These are phyloP conservation scores for Fusarium hainanense DNA, from an alignment of 2,329 filamentous ascomycete species.

Conservation along the genomic window DNA sequence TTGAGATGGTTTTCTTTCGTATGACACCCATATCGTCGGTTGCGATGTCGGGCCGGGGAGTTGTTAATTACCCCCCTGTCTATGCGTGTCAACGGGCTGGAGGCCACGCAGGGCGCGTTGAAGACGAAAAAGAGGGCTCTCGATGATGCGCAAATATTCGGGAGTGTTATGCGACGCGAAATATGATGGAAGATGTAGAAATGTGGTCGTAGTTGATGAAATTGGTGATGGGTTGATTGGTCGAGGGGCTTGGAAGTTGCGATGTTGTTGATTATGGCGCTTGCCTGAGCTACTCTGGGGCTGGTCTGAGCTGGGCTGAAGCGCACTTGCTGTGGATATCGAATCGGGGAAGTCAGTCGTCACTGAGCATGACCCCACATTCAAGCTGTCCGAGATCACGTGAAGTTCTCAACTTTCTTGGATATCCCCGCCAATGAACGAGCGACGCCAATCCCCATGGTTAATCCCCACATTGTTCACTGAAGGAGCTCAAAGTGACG, in stretches of 20 bases:
- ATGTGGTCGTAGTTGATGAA: conserved; percentile 46
- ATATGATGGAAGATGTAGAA: conserved; percentile 47
- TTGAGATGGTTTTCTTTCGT: conserved; percentile 90
- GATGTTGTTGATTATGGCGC: conserved; percentile 44
- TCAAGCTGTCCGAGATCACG: conserved; percentile 3
- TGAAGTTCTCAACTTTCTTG: background rate
- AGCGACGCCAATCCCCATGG: conserved; percentile 8
- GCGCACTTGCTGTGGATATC: conserved; percentile 20
- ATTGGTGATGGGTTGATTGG: conserved; percentile 36
- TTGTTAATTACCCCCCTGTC: conserved; percentile 44
- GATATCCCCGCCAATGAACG: conserved; percentile 10
- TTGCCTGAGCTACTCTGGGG: conserved; percentile 25
- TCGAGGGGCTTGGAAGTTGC: conserved; percentile 40
- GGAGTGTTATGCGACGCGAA: conserved; percentile 37
- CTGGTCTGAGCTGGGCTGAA: conserved; percentile 6
- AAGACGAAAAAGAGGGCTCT: conserved; percentile 22
- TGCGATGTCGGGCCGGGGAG: conserved; percentile 44
- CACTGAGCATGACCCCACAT: conserved; percentile 14
- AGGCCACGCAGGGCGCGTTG: conserved; percentile 31
- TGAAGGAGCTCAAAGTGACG: background rate
- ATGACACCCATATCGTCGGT: conserved; percentile 82
- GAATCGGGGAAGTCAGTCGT: conserved; percentile 31
- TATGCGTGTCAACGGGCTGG: conserved; percentile 28
- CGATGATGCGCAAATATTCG: conserved; percentile 32
- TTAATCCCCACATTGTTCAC: background rate